These are phyloP conservation scores for Stagonosporopsis chrysanthemi DNA, from an alignment of 2,329 filamentous ascomycete genomes.

Conservation along the genomic window DNA sequence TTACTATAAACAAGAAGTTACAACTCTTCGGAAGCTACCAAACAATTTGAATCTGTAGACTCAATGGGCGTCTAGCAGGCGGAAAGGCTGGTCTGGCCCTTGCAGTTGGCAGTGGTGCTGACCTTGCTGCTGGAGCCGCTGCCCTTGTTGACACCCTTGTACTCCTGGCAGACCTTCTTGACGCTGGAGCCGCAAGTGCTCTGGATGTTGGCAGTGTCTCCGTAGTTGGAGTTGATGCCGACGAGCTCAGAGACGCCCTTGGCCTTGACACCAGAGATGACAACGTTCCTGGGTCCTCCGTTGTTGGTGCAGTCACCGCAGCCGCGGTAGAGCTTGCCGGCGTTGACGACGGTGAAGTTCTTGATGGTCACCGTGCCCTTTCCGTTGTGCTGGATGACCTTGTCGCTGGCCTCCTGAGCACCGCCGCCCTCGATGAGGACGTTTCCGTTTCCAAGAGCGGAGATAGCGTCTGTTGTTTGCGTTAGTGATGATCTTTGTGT, in stretches of 20 bases:
- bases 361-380: slow-evolving; percentile 38
- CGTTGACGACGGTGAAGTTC: slow-evolving; percentile 53
- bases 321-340: slow-evolving; percentile 58
- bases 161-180: slow-evolving; percentile 26
- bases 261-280: slow-evolving; percentile 50
- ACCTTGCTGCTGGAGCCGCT: slow-evolving; percentile 13
- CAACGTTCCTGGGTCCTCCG: slow-evolving; percentile 49
- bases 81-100: slow-evolving; percentile 16
- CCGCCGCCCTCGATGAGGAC: slow-evolving; percentile 48
- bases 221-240: slow-evolving; percentile 58
- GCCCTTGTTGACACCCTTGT: slow-evolving; percentile 21
- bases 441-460: slow-evolving; percentile 29
- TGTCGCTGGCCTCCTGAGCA: slow-evolving; percentile 36
- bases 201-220: slow-evolving; percentile 53
- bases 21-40: too few relatives aligned
- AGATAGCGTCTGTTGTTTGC: slow-evolving; percentile 23
- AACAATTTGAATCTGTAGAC: too few relatives aligned
- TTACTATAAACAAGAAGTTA: too few relatives aligned
- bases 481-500: background rate
- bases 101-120: slow-evolving; percentile 14
- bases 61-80: slow-evolving; percentile 1
- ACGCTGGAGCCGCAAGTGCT: slow-evolving; percentile 43
- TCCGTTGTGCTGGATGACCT: slow-evolving; percentile 45
- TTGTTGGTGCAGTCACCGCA: slow-evolving; percentile 56
- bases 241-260: slow-evolving; percentile 47